A percentile compares a stretch with the other conserved stretches of the same genome.
Conservation (phyloP, 371 early-diverging fungal genomes). For the Mortierella sp. region DNA sequence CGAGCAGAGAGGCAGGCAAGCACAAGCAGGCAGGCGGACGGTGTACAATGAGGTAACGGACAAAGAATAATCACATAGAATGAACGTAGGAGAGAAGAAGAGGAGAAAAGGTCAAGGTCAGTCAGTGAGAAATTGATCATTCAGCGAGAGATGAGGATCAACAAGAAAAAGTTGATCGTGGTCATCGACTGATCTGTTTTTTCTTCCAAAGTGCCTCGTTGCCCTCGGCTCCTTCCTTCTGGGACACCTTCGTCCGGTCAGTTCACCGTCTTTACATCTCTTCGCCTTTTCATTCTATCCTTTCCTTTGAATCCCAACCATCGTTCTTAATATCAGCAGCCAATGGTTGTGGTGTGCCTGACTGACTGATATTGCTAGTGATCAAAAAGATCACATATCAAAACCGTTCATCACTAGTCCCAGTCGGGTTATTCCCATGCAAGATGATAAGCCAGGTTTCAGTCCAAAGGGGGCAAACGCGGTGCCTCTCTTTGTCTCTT, state of each 20-base stretch:
- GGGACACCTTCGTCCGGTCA: neutral
- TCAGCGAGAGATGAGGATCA: neutral
- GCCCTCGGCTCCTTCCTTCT: no score
- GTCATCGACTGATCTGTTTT: neutral
- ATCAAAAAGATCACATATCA: no score
- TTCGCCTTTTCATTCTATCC: neutral
- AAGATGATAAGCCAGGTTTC: conserved; percentile 2
- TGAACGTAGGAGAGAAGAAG: neutral
- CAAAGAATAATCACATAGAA: neutral
- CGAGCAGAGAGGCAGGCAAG: neutral
- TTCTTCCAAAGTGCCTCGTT: no score
- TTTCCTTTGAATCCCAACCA: neutral
- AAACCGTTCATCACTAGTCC: neutral
- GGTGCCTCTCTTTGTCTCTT: no score
- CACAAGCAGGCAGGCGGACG: neutral
- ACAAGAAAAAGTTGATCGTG: neutral
- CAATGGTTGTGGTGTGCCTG: neutral
- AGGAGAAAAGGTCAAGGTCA: neutral
- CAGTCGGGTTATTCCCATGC: no score
- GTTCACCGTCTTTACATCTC: neutral
- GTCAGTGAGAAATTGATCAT: neutral
- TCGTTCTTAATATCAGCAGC: neutral
- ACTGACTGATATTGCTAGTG: neutral
- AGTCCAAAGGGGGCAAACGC: neutral
- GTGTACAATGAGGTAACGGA: conserved; percentile 13